Evolutionary conservation across 495 filamentous ascomycete species (phyloP).

Genomic region (Collariella sp.): DNA sequence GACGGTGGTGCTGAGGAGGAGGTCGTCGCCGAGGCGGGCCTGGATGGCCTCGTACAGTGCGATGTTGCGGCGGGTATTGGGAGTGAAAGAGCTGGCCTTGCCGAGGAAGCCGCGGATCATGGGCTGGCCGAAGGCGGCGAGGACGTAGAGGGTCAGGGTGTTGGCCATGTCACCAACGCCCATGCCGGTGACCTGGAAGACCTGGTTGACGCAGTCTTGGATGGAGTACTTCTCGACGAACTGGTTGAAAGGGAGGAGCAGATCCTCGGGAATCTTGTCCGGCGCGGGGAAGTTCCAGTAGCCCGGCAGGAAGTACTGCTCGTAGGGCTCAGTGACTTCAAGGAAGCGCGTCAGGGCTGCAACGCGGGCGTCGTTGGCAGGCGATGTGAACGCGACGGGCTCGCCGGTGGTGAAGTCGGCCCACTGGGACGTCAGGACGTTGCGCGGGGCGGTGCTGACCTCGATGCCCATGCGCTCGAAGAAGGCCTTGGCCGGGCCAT

Average conservation of each 20-base stretch:
- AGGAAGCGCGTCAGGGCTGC: constrained; percentile 32
- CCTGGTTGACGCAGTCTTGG: constrained; percentile 20
- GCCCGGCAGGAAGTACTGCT: constrained; percentile 30
- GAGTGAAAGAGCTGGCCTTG: constrained; percentile 21
- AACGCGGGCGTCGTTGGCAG: constrained; percentile 17
- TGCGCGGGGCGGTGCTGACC: constrained; percentile 11
- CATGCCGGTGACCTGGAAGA: constrained; percentile 35
- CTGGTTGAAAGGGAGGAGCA: constrained; percentile 40
- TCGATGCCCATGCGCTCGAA: constrained; percentile 33
- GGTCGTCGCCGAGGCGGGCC: constrained; percentile 25
- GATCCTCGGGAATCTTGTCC: constrained; percentile 35
- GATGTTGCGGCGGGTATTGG: constrained; percentile 32
- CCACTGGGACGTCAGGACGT: constrained; percentile 20
- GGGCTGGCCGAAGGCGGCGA: constrained; percentile 33
- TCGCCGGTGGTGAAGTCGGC: constrained; percentile 37
- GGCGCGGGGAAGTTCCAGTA: constrained; percentile 35
- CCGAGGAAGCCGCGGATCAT: constrained; percentile 31
- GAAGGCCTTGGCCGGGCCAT: constrained; percentile 22
- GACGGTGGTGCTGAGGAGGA: constrained; percentile 33
- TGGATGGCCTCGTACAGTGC: constrained; percentile 34
- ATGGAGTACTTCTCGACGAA: constrained; percentile 36
- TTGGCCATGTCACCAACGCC: constrained; percentile 31
- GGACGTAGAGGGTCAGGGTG: constrained; percentile 32
- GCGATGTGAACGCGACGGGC: constrained; percentile 14
- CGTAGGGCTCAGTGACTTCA: constrained; percentile 28